Percentiles rank a stretch among this genome's conserved stretches.
Conservation (phyloP, 2,329 filamentous ascomycete genomes). For the Diplocarpon rosae region DNA sequence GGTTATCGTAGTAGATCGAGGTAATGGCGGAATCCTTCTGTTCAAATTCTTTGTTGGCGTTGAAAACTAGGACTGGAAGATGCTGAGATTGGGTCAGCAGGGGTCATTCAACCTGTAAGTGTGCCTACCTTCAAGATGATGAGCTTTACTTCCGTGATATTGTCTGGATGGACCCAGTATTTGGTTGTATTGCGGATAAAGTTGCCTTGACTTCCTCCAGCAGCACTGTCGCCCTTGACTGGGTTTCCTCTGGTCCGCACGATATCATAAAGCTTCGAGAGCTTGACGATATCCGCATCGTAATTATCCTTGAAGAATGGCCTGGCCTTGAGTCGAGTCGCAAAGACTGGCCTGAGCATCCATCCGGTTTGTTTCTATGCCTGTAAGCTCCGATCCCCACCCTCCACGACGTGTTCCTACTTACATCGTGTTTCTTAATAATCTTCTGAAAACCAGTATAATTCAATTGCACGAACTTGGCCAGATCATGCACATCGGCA, state of each 20-base stretch:
- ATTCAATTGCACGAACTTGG: constrained; percentile 96
- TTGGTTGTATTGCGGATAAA: constrained; percentile 97
- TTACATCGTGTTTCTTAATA: constrained; percentile 96
- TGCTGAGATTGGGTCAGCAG: constrained; percentile 40
- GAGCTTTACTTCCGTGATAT: constrained; percentile 95
- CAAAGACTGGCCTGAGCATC: constrained; percentile 93
- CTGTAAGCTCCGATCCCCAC: constrained; percentile 7
- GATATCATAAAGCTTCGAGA: constrained; percentile 90
- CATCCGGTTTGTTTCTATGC: constrained; percentile 81
- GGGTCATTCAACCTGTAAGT: neutral
- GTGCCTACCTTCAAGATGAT: constrained; percentile 70
- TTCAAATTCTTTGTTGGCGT: constrained; percentile 92
- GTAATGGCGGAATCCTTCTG: constrained; percentile 86
- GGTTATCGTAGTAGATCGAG: constrained; percentile 97
- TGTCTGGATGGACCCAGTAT: constrained; percentile 98
- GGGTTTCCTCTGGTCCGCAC: constrained; percentile 90
- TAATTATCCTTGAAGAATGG: constrained; percentile 99
- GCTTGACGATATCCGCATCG: constrained; percentile 85
- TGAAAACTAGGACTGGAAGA: constrained; percentile 93
- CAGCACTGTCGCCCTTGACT: constrained; percentile 80
- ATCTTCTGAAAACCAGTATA: constrained; percentile 99
- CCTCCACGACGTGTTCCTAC: constrained; percentile 27
- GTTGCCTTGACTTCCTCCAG: constrained; percentile 85
- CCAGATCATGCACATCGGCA: constrained; percentile 92
- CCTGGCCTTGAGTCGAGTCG: constrained; percentile 84